These are phyloP conservation scores for Carex parvula DNA, from an alignment of 176 grass and related monocot genomes.

Conservation along the genomic window DNA sequence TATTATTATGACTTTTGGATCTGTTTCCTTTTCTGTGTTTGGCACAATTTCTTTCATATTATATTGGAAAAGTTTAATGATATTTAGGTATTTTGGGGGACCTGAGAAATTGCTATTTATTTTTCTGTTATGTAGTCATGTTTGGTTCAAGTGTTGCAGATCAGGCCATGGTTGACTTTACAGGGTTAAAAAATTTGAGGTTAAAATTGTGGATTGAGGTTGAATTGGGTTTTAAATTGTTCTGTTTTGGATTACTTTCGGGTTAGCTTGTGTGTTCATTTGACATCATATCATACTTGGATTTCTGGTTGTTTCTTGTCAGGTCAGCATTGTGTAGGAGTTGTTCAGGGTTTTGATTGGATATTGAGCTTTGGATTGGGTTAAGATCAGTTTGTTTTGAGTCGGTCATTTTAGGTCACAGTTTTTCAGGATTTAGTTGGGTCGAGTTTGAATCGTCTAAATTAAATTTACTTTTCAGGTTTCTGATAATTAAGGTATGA, in stretches of 20 bases:
- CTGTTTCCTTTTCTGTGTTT: slow-evolving; percentile 10
- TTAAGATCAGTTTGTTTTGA: neutral
- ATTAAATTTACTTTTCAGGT: neutral
- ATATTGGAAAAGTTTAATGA: neutral
- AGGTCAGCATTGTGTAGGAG: too few relatives aligned
- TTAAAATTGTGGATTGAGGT: neutral
- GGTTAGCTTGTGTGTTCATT: neutral
- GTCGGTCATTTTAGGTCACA: neutral
- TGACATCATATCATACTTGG: too few relatives aligned
- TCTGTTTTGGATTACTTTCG: neutral
- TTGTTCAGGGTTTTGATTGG: too few relatives aligned
- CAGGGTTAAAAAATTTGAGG: neutral
- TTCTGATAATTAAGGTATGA: neutral
- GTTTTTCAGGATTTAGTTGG: neutral
- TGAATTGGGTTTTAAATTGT: neutral
- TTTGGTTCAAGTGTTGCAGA: neutral
- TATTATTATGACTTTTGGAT: slow-evolving; percentile 3
- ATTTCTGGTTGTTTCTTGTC: too few relatives aligned
- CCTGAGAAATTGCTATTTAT: too few relatives aligned
- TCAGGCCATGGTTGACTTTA: neutral
- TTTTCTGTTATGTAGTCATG: too few relatives aligned
- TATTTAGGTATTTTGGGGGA: too few relatives aligned
- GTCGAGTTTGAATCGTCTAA: too few relatives aligned
- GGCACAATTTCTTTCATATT: neutral
- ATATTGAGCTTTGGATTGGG: too few relatives aligned